phyloP scores from a whole-genome alignment of 2,329 filamentous ascomycete species.

The Aotearoamyces nothofagi region DNA sequence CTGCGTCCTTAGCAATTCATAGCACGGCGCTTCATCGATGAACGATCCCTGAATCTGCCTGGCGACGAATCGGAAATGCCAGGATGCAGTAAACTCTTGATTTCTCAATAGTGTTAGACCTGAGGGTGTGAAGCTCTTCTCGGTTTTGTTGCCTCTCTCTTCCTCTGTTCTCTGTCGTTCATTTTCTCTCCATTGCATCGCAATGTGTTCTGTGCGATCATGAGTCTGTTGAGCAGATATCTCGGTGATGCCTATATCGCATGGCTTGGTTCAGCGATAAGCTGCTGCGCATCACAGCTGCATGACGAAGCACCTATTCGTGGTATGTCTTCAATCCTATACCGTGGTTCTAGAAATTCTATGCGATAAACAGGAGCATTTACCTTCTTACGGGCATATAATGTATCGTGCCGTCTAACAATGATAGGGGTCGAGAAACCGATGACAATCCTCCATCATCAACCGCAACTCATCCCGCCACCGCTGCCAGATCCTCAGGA shows the following conservation, averaged over 20 bases:
- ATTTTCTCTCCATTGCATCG: no score
- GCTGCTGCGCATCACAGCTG: conserved; percentile 13
- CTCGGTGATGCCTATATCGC: conserved; percentile 17
- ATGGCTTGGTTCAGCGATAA: conserved; percentile 14
- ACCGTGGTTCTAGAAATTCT: conserved; percentile 1
- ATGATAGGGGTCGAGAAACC: conserved; percentile 19
- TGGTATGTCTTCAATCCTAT: conserved; percentile 10
- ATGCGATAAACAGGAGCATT: neutral
- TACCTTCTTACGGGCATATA: no score
- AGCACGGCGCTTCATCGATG: no score
- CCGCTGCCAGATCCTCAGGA: conserved; percentile 17
- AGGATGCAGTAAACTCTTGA: no score
- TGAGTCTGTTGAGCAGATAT: conserved; percentile 18
- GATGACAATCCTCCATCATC: conserved; percentile 23
- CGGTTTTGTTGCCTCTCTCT: no score
- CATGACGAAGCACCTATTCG: conserved; percentile 9
- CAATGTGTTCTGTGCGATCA: no score
- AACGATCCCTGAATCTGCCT: no score
- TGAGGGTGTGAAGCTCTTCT: no score
- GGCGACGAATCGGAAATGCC: no score
- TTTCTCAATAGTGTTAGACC: no score
- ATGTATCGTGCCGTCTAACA: conserved; percentile 1
- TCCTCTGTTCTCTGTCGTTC: no score
- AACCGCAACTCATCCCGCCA: conserved; percentile 23
- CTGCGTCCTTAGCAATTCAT: no score